Evolutionary conservation across 2,329 filamentous ascomycete genomes (phyloP).

Genomic region (Alternaria sp.): DNA sequence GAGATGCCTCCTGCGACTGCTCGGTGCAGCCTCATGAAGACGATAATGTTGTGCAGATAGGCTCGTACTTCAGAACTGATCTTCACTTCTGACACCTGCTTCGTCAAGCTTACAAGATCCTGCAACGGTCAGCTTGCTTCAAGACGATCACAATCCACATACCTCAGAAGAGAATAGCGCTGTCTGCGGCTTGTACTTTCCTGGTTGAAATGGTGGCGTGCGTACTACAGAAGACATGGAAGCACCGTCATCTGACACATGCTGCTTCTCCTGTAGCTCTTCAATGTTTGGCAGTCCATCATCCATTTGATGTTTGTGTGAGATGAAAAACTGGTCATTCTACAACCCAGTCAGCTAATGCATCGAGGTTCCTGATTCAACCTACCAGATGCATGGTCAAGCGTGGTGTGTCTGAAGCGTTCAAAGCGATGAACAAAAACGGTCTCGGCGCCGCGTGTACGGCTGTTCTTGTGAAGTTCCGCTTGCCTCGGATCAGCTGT

Average conservation of each 20-base stretch:
- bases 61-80: constrained; percentile 80
- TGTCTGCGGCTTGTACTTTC: constrained; percentile 23
- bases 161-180: constrained; percentile 58
- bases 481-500: constrained; percentile 80
- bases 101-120: constrained; percentile 67
- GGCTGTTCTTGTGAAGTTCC: constrained; percentile 78
- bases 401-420: constrained; percentile 54
- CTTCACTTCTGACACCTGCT: constrained; percentile 66
- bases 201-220: constrained; percentile 28
- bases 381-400: constrained; percentile 56
- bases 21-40: constrained; percentile 87
- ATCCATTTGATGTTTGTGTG: constrained; percentile 78
- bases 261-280: constrained; percentile 53
- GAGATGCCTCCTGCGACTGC: constrained; percentile 82
- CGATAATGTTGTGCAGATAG: constrained; percentile 87
- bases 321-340: constrained; percentile 88
- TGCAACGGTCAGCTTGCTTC: constrained; percentile 17
- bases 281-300: constrained; percentile 81
- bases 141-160: constrained; percentile 24
- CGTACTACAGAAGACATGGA: constrained; percentile 52
- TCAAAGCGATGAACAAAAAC: constrained; percentile 83
- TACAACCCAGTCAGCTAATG: constrained; percentile 62
- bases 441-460: constrained; percentile 77
- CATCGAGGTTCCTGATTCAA: constrained; percentile 28
- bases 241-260: constrained; percentile 36